These are phyloP conservation scores for Trichosporon sp. DNA, from an alignment of 1,284 basidiomycete species.

Conservation along the genomic window DNA sequence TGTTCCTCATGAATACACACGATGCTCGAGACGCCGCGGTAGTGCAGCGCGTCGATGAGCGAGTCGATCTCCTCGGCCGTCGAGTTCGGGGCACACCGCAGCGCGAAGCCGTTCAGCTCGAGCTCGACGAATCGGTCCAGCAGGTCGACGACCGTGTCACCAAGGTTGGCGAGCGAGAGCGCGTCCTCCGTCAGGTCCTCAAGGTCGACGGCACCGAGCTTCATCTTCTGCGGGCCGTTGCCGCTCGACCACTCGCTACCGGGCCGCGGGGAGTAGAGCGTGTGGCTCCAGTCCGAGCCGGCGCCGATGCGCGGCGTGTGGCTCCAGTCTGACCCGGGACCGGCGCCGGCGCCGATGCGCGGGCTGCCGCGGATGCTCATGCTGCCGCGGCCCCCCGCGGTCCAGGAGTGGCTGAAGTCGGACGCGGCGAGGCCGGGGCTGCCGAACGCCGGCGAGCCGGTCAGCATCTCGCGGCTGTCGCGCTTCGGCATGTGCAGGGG, in stretches of 20 bases:
- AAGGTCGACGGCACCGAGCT: slow-evolving; percentile 10
- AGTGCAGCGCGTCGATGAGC: slow-evolving; percentile 5
- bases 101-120: slow-evolving; percentile 8
- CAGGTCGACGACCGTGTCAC: slow-evolving; percentile 2
- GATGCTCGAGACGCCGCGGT: slow-evolving; percentile 1
- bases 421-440: neutral
- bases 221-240: slow-evolving; percentile 7
- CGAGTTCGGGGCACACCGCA: slow-evolving; percentile 7
- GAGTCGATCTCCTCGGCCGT: neutral
- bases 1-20: slow-evolving; percentile 5
- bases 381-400: neutral
- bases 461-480: neutral
- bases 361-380: neutral
- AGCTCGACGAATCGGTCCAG: slow-evolving; percentile 6
- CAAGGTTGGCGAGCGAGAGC: neutral
- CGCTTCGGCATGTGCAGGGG: neutral
- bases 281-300: neutral
- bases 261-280: neutral
- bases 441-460: neutral
- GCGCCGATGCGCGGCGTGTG: neutral
- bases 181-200: neutral
- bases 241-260: neutral
- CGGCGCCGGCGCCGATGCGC: neutral
- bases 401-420: neutral
- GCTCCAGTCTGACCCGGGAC: neutral